These are phyloP conservation scores for Termitomyces sp. DNA, from an alignment of 768 basidiomycete genomes.

Conservation along the genomic window DNA sequence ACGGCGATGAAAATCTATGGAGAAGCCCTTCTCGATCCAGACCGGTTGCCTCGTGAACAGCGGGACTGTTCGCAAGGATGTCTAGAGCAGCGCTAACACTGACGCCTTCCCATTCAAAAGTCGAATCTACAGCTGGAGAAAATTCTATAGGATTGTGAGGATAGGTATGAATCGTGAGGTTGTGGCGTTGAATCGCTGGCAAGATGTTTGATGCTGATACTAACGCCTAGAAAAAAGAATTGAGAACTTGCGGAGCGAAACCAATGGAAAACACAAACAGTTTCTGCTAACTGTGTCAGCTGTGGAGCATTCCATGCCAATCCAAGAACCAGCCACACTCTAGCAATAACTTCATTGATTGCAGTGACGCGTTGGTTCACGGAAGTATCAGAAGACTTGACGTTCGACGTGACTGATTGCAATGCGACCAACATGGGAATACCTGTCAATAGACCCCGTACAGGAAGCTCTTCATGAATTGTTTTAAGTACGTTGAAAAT, in stretches of 20 bases:
- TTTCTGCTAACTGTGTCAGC: constrained; percentile 46
- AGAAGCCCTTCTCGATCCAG: constrained; percentile 52
- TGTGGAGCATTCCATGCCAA: constrained; percentile 61
- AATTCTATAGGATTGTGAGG: constrained; percentile 41
- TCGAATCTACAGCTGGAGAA: constrained; percentile 19
- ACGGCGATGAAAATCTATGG: constrained; percentile 48
- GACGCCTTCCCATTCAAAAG: constrained; percentile 35
- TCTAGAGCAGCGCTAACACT: constrained; percentile 49
- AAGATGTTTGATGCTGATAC: constrained; percentile 29
- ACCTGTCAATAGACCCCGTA: constrained; percentile 69
- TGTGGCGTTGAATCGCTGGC: constrained; percentile 26
- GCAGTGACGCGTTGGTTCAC: constrained; percentile 39
- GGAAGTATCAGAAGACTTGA: constrained; percentile 32
- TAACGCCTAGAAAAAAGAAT: constrained; percentile 35
- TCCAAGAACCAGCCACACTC: constrained; percentile 65
- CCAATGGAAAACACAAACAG: constrained; percentile 33
- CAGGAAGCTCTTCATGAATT: constrained; percentile 68
- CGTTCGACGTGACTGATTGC: constrained; percentile 44
- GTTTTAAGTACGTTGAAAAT: constrained; percentile 62
- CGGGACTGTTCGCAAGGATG: constrained; percentile 45
- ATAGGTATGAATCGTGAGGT: constrained; percentile 35
- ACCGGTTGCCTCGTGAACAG: constrained; percentile 59
- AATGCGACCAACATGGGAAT: constrained; percentile 85
- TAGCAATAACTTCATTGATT: constrained; percentile 58
- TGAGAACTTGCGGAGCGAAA: constrained; percentile 3